Conservation (phyloP, 306 rosid species). For the Hylodesmum podocarpum region DNA sequence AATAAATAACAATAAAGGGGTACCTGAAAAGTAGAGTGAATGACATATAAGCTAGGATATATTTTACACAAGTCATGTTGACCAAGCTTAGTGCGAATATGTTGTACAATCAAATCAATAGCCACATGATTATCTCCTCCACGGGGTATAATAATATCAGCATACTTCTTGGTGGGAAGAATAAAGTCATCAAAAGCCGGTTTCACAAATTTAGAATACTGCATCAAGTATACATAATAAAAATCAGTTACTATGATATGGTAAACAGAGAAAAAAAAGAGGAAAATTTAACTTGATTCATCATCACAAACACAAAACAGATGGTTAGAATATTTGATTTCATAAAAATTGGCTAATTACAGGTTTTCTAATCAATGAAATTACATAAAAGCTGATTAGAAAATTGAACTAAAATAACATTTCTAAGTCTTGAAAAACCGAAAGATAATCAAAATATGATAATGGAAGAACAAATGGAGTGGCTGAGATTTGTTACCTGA, state of each 20-base stretch:
- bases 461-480: constrained; percentile 6
- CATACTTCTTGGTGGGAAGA: constrained; percentile 98
- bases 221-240: constrained; percentile 44
- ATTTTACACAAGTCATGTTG: constrained; percentile 99
- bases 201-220: constrained; percentile 97
- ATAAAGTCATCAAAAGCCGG: constrained; percentile 99
- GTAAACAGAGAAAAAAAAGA: neutral
- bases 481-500: constrained; percentile 62
- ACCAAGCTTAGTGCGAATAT: constrained; percentile 95
- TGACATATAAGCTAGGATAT: constrained; percentile 87
- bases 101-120: constrained; percentile 95
- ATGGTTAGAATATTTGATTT: constrained; percentile 13
- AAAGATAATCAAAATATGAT: neutral
- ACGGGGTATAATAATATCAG: constrained; percentile 97
- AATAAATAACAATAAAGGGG: constrained; percentile 14
- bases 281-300: neutral
- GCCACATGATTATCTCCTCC: constrained; percentile 99
- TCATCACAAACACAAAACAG: neutral
- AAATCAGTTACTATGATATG: constrained; percentile 14
- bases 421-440: neutral
- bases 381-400: neutral
- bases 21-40: constrained; percentile 99
- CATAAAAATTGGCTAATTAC: neutral
- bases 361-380: constrained; percentile 24
- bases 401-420: constrained; percentile 17